These are phyloP conservation scores for Hypoxylon crocopeplum DNA, from an alignment of 495 filamentous ascomycete genomes.

Conservation along the genomic window DNA sequence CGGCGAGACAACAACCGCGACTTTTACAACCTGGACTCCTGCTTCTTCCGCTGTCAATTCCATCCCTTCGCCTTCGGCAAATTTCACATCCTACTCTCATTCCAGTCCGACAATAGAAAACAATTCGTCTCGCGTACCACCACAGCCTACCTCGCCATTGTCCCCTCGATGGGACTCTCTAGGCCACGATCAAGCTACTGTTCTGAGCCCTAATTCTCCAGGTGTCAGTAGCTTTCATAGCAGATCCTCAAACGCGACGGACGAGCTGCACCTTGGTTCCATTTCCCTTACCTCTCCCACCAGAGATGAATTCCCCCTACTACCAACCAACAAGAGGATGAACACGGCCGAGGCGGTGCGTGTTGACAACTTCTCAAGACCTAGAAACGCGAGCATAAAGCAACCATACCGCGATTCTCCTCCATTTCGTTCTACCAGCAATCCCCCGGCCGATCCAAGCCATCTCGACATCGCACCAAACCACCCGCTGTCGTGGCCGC, in stretches of 20 bases:
- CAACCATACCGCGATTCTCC: constrained; percentile 47
- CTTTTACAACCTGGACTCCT: constrained; percentile 33
- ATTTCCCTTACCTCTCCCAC: constrained; percentile 29
- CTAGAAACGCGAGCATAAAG: constrained; percentile 55
- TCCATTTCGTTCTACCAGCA: constrained; percentile 37
- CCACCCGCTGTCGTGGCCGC: constrained; percentile 44
- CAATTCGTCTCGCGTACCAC: constrained; percentile 29
- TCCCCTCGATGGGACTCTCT: constrained; percentile 57
- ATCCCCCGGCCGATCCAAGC: constrained; percentile 38
- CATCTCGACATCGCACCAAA: constrained; percentile 41
- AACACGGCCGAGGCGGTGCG: constrained; percentile 36
- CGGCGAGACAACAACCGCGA: constrained; percentile 21
- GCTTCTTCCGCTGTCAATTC: constrained; percentile 25
- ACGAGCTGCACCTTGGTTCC: constrained; percentile 27
- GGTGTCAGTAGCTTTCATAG: constrained; percentile 21
- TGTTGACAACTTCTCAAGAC: constrained; percentile 62
- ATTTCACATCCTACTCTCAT: constrained; percentile 28
- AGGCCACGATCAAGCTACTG: constrained; percentile 22
- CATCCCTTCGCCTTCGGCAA: constrained; percentile 27
- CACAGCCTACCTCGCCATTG: constrained; percentile 37
- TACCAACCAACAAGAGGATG: constrained; percentile 30
- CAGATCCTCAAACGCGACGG: constrained; percentile 32
- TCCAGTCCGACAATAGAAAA: constrained; percentile 30
- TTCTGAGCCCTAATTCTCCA: constrained; percentile 32
- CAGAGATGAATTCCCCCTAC: constrained; percentile 40